phyloP scores from a whole-genome alignment of 352 stramenopile species.

The Phytophthora fragariae region DNA sequence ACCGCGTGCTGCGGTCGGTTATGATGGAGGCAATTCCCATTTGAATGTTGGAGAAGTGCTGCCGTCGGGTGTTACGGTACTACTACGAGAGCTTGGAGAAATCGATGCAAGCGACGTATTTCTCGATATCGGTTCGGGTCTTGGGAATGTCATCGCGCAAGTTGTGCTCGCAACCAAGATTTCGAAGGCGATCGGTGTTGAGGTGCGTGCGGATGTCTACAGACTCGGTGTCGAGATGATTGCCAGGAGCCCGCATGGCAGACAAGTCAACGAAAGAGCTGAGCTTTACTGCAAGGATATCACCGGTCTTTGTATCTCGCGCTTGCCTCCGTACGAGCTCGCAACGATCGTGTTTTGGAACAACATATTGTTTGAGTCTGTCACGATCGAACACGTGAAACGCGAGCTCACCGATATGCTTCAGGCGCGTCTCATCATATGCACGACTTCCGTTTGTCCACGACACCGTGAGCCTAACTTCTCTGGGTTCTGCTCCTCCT shows the following conservation, averaged over 20 bases:
- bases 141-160: slow-evolving; percentile 9
- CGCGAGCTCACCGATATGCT: no score
- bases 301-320: no score
- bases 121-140: slow-evolving; percentile 3
- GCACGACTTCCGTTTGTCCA: no score
- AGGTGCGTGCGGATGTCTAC: background rate
- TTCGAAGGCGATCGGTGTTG: background rate
- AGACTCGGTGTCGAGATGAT: background rate
- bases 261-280: no score
- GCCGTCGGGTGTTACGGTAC: background rate
- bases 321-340: background rate
- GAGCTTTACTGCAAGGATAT: no score
- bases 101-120: slow-evolving; percentile 3
- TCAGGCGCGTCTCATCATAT: no score
- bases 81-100: background rate
- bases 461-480: no score
- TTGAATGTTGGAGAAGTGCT: slow-evolving; percentile 12
- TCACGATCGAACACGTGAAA: no score
- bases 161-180: background rate
- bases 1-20: background rate
- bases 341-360: slow-evolving; percentile 16
- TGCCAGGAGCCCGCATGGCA: background rate
- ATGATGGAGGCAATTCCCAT: background rate
- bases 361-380: slow-evolving; percentile 1
- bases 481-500: no score